Evolutionary conservation across 1,284 basidiomycete genomes (phyloP).

Genomic region (Apiotrichum laibachii): DNA sequence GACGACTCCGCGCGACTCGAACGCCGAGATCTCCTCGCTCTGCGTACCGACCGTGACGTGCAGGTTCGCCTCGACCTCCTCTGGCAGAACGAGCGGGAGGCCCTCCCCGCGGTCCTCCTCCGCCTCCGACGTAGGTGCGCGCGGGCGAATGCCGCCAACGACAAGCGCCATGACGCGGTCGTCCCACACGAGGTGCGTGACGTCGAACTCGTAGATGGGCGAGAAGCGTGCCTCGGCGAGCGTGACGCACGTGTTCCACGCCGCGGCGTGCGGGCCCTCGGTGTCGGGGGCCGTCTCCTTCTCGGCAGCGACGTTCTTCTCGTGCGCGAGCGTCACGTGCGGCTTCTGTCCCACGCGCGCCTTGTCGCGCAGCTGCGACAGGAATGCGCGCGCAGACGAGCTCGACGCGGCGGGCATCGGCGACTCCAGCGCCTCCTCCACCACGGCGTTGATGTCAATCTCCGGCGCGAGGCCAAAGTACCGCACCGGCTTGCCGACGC

Average conservation of each 20-base stretch:
- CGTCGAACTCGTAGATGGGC: conserved; percentile 62
- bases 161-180: conserved; percentile 73
- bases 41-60: conserved; percentile 88
- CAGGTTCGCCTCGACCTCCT: conserved; percentile 57
- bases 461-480: conserved; percentile 79
- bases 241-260: conserved; percentile 67
- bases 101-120: conserved; percentile 4
- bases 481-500: conserved; percentile 54
- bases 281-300: conserved; percentile 42
- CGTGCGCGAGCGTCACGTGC: conserved; percentile 85
- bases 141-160: conserved; percentile 59
- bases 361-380: conserved; percentile 56
- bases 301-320: conserved; percentile 56
- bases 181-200: conserved; percentile 72
- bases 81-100: conserved; percentile 50
- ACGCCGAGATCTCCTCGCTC: conserved; percentile 58
- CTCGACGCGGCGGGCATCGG: conserved; percentile 31
- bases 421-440: conserved; percentile 15
- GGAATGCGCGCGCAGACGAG: conserved; percentile 54
- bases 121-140: conserved; percentile 43
- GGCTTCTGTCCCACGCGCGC: conserved; percentile 63
- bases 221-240: conserved; percentile 55
- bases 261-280: conserved; percentile 18
- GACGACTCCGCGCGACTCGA: conserved; percentile 57
- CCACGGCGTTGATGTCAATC: conserved; percentile 56